Evolutionary conservation across 2,329 filamentous ascomycete genomes (phyloP).

Genomic region (Talaromyces sp.): DNA sequence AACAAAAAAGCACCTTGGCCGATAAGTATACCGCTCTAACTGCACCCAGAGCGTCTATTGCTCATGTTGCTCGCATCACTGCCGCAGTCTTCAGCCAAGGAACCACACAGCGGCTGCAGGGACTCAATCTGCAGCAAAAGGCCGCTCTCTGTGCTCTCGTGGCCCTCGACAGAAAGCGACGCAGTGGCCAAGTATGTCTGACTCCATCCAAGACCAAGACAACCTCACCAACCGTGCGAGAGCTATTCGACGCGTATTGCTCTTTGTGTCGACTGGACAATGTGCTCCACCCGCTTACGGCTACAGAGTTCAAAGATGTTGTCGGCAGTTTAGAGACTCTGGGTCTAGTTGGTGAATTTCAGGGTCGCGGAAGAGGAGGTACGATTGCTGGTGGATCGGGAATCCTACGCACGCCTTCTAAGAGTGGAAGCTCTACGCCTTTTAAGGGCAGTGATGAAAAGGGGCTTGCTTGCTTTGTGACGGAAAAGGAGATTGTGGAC

Average conservation of each 20-base stretch:
- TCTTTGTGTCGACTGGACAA: constrained; percentile 78
- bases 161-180: constrained; percentile 70
- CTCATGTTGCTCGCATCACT: constrained; percentile 86
- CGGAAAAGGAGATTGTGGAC: constrained; percentile 70
- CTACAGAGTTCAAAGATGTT: constrained; percentile 91
- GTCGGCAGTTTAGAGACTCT: constrained; percentile 83
- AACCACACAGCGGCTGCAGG: constrained; percentile 73
- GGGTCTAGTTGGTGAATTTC: constrained; percentile 65
- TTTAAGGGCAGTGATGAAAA: constrained; percentile 62
- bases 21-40: constrained; percentile 63
- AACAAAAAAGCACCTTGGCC: constrained; percentile 34
- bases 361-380: constrained; percentile 67
- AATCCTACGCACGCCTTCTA: constrained; percentile 62
- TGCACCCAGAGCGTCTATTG: constrained; percentile 82
- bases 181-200: constrained; percentile 36
- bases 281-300: constrained; percentile 81
- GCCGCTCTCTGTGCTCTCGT: constrained; percentile 84
- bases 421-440: constrained; percentile 52
- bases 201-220: constrained; percentile 56
- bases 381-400: constrained; percentile 40
- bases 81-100: constrained; percentile 86
- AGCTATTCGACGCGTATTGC: constrained; percentile 77
- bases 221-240: constrained; percentile 72
- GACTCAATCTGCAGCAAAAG: constrained; percentile 92
- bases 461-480: constrained; percentile 70